Conservation (phyloP, 495 filamentous ascomycete species). For the Rhypophila decipiens region DNA sequence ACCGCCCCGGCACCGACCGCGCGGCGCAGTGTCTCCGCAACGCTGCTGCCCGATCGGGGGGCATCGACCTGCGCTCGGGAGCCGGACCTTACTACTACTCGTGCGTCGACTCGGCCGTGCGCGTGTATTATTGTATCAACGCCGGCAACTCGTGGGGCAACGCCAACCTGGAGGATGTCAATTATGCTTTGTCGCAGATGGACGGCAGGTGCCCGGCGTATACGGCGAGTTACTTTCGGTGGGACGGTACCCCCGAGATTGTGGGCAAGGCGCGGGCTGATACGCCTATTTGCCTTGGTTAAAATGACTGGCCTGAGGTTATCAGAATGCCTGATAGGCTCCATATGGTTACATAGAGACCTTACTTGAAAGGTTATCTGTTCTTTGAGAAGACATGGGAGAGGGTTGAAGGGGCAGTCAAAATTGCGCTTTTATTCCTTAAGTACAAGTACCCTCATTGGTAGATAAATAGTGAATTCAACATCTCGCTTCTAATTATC, state of each 20-base stretch:
- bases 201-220: background rate
- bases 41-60: background rate
- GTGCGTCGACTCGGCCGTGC: background rate
- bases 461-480: no score
- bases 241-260: constrained; percentile 1
- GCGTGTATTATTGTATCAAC: constrained; percentile 5
- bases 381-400: no score
- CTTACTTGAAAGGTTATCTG: no score
- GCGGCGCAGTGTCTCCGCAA: background rate
- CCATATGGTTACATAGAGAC: no score
- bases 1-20: background rate
- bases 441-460: no score
- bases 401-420: no score
- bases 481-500: no score
- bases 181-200: constrained; percentile 1
- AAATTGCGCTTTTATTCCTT: no score
- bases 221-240: constrained; percentile 1
- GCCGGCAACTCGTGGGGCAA: background rate
- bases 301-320: no score
- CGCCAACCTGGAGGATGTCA: background rate
- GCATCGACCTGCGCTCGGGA: background rate
- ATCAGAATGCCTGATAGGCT: no score
- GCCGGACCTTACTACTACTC: background rate
- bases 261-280: constrained; percentile 1
- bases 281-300: background rate